phyloP scores from a whole-genome alignment of 1,139 yeast genomes.

The Nakaseomyces kungkrabaensis region DNA sequence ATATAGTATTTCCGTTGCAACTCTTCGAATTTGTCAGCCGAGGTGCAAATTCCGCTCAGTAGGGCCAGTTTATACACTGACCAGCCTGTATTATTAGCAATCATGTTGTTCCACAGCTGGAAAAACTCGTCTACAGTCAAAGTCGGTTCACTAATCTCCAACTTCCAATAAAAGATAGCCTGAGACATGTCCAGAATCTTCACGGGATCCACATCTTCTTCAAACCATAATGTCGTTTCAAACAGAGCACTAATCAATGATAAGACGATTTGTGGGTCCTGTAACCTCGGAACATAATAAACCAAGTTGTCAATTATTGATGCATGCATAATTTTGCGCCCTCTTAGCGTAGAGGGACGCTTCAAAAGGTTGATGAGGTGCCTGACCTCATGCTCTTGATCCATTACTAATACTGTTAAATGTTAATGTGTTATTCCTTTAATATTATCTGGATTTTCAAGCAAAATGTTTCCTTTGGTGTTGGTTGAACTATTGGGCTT shows the following conservation, averaged over 20 bases:
- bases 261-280: conserved; percentile 8
- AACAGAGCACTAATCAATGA: conserved; percentile 13
- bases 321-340: conserved; percentile 2
- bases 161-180: conserved; percentile 22
- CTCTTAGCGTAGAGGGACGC: background rate
- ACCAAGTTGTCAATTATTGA: conserved; percentile 13
- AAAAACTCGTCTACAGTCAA: conserved; percentile 17
- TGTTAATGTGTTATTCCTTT: no score
- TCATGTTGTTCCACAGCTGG: conserved; percentile 17
- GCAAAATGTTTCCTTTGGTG: no score
- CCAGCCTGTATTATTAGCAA: conserved; percentile 14
- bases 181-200: conserved; percentile 15
- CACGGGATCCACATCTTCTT: conserved; percentile 10
- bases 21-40: conserved; percentile 10
- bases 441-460: no score
- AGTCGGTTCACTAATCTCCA: conserved; percentile 26
- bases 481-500: no score
- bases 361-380: conserved; percentile 5
- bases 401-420: background rate
- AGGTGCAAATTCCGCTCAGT: conserved; percentile 20
- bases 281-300: conserved; percentile 22
- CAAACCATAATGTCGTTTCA: conserved; percentile 7
- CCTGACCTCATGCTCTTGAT: conserved; percentile 1
- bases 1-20: conserved; percentile 17
- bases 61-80: conserved; percentile 16